phyloP scores from a whole-genome alignment of 2,329 filamentous ascomycete species.

The Xylaria digitata region DNA sequence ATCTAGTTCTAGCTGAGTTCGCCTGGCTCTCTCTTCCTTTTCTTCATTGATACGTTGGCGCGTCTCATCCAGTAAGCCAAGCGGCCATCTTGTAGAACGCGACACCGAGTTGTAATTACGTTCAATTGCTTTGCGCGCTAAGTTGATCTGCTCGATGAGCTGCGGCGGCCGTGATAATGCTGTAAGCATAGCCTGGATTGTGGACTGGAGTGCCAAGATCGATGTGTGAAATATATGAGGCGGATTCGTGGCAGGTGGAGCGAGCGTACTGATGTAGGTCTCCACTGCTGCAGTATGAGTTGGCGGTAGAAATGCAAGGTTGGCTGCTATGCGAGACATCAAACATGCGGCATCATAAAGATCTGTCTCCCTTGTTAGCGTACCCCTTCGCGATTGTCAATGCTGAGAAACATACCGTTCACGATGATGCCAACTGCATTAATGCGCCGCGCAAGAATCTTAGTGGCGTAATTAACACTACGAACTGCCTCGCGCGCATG shows the following conservation, averaged over 20 bases:
- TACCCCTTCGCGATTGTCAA: background rate
- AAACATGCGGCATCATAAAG: constrained; percentile 73
- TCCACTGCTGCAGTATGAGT: constrained; percentile 77
- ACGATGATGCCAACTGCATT: constrained; percentile 76
- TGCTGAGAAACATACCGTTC: constrained; percentile 60
- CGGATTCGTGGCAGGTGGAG: constrained; percentile 78
- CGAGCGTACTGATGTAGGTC: constrained; percentile 74
- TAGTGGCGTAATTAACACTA: constrained; percentile 83
- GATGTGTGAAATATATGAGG: constrained; percentile 78
- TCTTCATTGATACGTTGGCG: constrained; percentile 85
- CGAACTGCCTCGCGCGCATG: constrained; percentile 92
- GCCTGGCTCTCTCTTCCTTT: constrained; percentile 80
- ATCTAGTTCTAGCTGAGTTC: constrained; percentile 75
- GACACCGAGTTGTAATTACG: constrained; percentile 80
- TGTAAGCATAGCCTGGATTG: constrained; percentile 81
- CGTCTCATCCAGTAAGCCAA: constrained; percentile 87
- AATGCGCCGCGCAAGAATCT: constrained; percentile 81
- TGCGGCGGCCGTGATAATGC: constrained; percentile 82
- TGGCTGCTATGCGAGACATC: constrained; percentile 63
- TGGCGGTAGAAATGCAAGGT: constrained; percentile 74
- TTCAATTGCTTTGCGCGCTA: constrained; percentile 79
- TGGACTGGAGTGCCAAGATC: constrained; percentile 83
- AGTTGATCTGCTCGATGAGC: constrained; percentile 80
- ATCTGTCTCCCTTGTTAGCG: constrained; percentile 59
- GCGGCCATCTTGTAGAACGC: constrained; percentile 81